A percentile compares a stretch with the other conserved stretches of the same genome.
Conservation (phyloP, 129 eudicot species). For the Heracleum sosnowskyi region DNA sequence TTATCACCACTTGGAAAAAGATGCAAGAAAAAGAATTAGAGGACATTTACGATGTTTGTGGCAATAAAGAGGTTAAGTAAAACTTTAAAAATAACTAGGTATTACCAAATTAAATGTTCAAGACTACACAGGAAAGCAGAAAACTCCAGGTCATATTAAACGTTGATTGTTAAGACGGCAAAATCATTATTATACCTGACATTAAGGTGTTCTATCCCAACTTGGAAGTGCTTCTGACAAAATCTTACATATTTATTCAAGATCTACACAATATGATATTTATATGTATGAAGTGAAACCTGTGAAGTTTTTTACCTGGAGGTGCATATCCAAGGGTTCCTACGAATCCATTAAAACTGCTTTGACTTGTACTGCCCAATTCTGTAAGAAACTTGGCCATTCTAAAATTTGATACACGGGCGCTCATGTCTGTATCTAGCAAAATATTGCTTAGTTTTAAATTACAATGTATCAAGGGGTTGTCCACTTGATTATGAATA, state of each 20-base stretch:
- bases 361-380: constrained; percentile 8
- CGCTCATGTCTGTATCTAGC: constrained; percentile 38
- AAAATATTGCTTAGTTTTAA: constrained; percentile 50
- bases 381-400: constrained; percentile 28
- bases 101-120: neutral
- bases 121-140: no score
- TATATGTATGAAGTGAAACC: no score
- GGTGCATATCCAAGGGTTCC: constrained; percentile 45
- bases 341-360: constrained; percentile 30
- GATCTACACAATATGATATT: no score
- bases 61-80: neutral
- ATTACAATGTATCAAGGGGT: constrained; percentile 41
- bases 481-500: constrained; percentile 30
- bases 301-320: constrained; percentile 28
- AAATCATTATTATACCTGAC: neutral
- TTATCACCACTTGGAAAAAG: neutral
- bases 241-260: neutral
- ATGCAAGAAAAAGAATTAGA: neutral
- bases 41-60: neutral
- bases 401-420: constrained; percentile 46
- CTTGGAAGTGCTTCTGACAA: no score
- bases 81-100: no score
- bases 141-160: neutral
- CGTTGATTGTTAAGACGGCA: neutral
- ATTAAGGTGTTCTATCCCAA: no score